Conservation (phyloP, 176 grass and related monocot species). For the Canna indica region DNA sequence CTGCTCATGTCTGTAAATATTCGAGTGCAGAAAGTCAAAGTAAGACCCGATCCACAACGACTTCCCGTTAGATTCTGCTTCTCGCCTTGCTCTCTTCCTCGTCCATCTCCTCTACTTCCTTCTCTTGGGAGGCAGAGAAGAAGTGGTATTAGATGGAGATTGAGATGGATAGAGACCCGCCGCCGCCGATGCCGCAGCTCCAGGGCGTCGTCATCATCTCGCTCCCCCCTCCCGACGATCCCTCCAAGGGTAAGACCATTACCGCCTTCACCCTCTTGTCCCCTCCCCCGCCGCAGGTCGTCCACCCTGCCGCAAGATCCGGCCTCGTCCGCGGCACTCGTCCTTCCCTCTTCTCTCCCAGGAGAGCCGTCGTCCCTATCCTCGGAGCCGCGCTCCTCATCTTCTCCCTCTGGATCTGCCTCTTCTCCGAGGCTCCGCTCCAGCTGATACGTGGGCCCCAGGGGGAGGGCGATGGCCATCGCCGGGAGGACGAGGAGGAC, state of each 20-base stretch:
- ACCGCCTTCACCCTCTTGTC: slow-evolving; percentile 68
- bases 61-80: too few relatives aligned
- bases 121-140: neutral
- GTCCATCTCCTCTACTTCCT: too few relatives aligned
- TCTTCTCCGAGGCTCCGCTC: slow-evolving; percentile 58
- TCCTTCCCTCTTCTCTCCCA: slow-evolving; percentile 8
- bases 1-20: too few relatives aligned
- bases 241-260: slow-evolving; percentile 96
- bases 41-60: too few relatives aligned
- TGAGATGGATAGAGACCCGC: neutral
- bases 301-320: neutral
- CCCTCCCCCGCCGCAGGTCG: neutral
- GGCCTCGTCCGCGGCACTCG: neutral
- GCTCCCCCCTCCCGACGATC: slow-evolving; percentile 72
- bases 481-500: slow-evolving; percentile 33
- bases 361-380: slow-evolving; percentile 20
- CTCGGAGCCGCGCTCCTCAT: slow-evolving; percentile 23
- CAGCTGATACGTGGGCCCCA: slow-evolving; percentile 27
- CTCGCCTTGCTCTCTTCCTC: too few relatives aligned
- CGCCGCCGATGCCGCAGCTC: slow-evolving; percentile 29
- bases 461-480: slow-evolving; percentile 22
- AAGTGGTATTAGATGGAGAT: neutral
- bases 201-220: slow-evolving; percentile 95
- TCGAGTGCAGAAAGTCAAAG: too few relatives aligned
- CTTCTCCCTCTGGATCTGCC: slow-evolving; percentile 29